A percentile compares a stretch with the other conserved stretches of the same genome.
phyloP scores from a whole-genome alignment of 2,329 filamentous ascomycete genomes.

The Nakataea oryzae region DNA sequence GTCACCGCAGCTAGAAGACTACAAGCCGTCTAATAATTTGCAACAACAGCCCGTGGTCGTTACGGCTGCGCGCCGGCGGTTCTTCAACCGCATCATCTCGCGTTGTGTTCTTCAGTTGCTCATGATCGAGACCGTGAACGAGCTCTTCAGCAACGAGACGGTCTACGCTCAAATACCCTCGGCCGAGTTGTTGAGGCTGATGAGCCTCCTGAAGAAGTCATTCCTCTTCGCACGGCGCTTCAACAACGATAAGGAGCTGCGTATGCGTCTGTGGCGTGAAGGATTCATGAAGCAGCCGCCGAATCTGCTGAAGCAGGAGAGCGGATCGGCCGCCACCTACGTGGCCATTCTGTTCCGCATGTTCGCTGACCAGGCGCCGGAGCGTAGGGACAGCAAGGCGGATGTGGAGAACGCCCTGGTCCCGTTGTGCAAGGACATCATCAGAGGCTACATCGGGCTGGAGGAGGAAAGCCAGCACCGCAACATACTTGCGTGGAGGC shows the following conservation, averaged over 20 bases:
- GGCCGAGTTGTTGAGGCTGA: constrained; percentile 76
- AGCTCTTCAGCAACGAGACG: constrained; percentile 93
- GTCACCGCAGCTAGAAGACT: constrained; percentile 64
- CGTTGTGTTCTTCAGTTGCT: constrained; percentile 94
- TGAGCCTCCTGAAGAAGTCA: constrained; percentile 88
- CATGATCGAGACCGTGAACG: constrained; percentile 99
- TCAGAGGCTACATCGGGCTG: constrained; percentile 71
- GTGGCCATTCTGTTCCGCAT: constrained; percentile 93
- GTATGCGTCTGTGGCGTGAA: constrained; percentile 89
- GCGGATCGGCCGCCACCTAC: constrained; percentile 85
- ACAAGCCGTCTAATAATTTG: constrained; percentile 63
- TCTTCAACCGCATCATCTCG: constrained; percentile 99
- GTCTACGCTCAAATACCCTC: constrained; percentile 93
- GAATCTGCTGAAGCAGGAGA: constrained; percentile 95
- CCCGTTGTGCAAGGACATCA: constrained; percentile 90
- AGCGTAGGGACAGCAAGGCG: constrained; percentile 65
- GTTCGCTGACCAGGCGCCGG: constrained; percentile 83
- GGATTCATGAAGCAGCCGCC: constrained; percentile 99
- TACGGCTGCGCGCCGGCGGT: constrained; percentile 81
- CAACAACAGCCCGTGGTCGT: constrained; percentile 88
- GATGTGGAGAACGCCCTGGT: constrained; percentile 89
- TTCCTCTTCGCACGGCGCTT: constrained; percentile 96
- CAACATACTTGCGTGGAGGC: constrained; percentile 94
- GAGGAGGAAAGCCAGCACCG: constrained; percentile 95
- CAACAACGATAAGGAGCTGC: constrained; percentile 93